Conservation (phyloP, 768 basidiomycete genomes). For the Lactifluus hygrophoroides region DNA sequence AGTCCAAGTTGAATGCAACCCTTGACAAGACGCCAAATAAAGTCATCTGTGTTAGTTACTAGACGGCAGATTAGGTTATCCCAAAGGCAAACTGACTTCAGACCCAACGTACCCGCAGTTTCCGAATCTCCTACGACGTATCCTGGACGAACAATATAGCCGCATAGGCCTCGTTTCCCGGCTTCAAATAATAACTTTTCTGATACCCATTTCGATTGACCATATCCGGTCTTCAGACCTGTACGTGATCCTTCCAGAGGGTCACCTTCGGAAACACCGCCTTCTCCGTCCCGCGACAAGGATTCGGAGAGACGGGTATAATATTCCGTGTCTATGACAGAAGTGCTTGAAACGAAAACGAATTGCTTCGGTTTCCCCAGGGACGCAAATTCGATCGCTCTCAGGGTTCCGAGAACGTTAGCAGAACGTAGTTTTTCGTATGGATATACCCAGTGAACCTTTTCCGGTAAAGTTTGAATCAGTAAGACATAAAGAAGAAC, state of each 20-base stretch:
- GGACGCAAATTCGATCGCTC: constrained; percentile 71
- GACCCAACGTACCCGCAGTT: constrained; percentile 59
- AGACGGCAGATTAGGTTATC: background rate
- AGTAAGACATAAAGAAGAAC: background rate
- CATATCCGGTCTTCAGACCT: constrained; percentile 83
- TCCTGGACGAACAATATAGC: constrained; percentile 86
- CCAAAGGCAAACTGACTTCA: background rate
- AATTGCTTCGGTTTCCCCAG: constrained; percentile 66
- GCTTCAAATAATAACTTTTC: constrained; percentile 93
- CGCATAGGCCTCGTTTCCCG: constrained; percentile 72
- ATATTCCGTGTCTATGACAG: constrained; percentile 85
- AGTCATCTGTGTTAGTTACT: constrained; percentile 98
- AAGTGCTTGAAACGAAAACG: constrained; percentile 92
- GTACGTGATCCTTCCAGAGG: constrained; percentile 76
- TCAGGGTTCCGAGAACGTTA: constrained; percentile 89
- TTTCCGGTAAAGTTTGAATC: background rate
- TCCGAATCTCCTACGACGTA: constrained; percentile 92
- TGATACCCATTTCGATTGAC: constrained; percentile 97
- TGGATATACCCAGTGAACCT: constrained; percentile 99
- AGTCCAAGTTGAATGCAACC: constrained; percentile 98
- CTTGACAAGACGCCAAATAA: constrained; percentile 96
- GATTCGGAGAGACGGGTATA: constrained; percentile 85
- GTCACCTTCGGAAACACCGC: constrained; percentile 80
- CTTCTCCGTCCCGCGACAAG: constrained; percentile 36
- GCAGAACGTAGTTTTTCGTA: constrained; percentile 87